Evolutionary conservation across 164 flowering plant genomes (phyloP).

Genomic region (Pachysandra terminalis): DNA sequence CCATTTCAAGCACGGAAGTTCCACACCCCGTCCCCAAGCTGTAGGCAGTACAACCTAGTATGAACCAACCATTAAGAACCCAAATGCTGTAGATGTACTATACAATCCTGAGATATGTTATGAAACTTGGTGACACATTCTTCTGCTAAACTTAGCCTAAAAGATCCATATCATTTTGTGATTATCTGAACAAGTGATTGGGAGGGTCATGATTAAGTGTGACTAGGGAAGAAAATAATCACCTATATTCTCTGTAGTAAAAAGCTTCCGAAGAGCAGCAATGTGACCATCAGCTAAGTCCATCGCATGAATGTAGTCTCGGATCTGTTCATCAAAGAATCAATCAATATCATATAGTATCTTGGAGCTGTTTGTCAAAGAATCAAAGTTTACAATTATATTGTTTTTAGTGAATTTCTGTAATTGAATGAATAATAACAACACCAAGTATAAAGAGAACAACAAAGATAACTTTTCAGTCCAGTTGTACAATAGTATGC

Average conservation of each 20-base stretch:
- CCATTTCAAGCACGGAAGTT: constrained; percentile 77
- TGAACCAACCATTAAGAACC: neutral
- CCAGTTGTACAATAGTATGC: too few species aligned
- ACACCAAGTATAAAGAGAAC: too few species aligned
- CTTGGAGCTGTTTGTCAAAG: constrained; percentile 46
- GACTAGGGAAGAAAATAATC: neutral
- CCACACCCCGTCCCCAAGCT: constrained; percentile 79
- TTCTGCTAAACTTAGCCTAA: neutral
- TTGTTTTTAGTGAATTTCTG: too few species aligned
- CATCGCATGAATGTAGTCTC: constrained; percentile 88
- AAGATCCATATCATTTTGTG: too few species aligned
- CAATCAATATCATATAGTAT: constrained; percentile 9
- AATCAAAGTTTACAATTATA: too few species aligned
- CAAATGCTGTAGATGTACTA: neutral
- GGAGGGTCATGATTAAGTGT: neutral
- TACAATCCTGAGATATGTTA: neutral
- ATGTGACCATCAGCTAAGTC: constrained; percentile 89
- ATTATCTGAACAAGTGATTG: neutral
- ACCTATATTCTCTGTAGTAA: constrained; percentile 57
- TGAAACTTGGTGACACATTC: neutral
- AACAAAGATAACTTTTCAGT: too few species aligned
- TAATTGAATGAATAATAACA: too few species aligned
- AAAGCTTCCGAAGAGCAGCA: constrained; percentile 68
- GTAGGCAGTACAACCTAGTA: constrained; percentile 72
- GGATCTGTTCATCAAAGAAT: constrained; percentile 37